These are phyloP conservation scores for Viola odorata DNA, from an alignment of 345 rosid species.

Conservation along the genomic window DNA sequence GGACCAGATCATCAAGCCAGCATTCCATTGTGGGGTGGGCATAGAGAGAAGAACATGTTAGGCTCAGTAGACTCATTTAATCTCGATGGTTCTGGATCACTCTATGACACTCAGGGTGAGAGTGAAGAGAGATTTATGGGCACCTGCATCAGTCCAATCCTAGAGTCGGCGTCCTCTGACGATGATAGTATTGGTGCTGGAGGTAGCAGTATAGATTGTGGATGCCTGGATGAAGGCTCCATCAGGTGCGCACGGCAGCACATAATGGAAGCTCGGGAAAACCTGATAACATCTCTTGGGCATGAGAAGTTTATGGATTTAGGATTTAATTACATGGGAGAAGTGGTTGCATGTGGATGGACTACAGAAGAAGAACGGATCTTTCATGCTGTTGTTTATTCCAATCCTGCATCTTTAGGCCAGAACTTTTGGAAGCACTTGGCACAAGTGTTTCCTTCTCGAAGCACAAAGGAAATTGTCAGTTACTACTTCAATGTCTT, in stretches of 20 bases:
- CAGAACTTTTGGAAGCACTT: constrained; percentile 64
- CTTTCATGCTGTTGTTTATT: constrained; percentile 55
- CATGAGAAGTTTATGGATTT: constrained; percentile 41
- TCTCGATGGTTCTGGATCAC: constrained; percentile 7
- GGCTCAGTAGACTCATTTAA: constrained; percentile 10
- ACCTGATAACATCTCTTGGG: constrained; percentile 40
- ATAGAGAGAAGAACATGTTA: constrained; percentile 10
- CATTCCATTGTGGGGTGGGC: constrained; percentile 15
- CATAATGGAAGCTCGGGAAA: constrained; percentile 49
- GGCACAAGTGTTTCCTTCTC: constrained; percentile 44
- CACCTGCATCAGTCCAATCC: constrained; percentile 12
- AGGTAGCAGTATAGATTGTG: constrained; percentile 29
- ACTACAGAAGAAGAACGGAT: constrained; percentile 48
- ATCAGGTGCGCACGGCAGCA: constrained; percentile 58
- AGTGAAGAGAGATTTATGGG: constrained; percentile 15
- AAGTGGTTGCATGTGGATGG: constrained; percentile 53
- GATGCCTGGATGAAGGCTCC: constrained; percentile 55
- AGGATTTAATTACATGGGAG: constrained; percentile 72
- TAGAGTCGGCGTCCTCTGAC: neutral
- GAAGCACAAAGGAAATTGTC: constrained; percentile 52
- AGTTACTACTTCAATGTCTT: constrained; percentile 76
- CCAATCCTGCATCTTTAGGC: constrained; percentile 49
- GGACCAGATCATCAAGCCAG: constrained; percentile 26
- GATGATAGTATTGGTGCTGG: constrained; percentile 23
- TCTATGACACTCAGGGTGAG: neutral